phyloP scores from a whole-genome alignment of 2,329 filamentous ascomycete genomes.

The Geosmithia morbida region DNA sequence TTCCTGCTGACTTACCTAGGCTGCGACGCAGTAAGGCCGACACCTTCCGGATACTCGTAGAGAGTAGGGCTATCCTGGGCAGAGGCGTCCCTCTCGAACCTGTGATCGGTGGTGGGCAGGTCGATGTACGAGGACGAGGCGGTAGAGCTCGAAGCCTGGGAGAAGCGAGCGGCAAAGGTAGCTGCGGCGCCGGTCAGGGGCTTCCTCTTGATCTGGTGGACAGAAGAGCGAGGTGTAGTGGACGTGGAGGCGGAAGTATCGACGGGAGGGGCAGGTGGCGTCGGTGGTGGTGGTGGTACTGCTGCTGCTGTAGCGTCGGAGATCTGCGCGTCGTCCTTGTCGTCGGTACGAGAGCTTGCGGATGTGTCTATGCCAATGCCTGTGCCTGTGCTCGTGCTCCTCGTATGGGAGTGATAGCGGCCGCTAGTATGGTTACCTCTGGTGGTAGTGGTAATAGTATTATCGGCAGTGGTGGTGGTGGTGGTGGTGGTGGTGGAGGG shows the following conservation, averaged over 20 bases:
- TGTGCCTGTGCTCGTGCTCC: too few species aligned
- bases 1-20: background rate
- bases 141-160: conserved; percentile 7
- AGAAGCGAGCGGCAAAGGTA: conserved; percentile 25
- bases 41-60: conserved; percentile 37
- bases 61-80: conserved; percentile 43
- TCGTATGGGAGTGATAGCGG: too few species aligned
- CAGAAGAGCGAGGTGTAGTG: conserved; percentile 6
- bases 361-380: background rate
- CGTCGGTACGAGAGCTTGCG: too few species aligned
- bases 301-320: background rate
- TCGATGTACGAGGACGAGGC: conserved; percentile 18
- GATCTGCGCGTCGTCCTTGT: conserved; percentile 1
- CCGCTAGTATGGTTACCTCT: background rate
- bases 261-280: background rate
- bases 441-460: background rate
- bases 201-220: conserved; percentile 39
- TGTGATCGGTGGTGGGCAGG: conserved; percentile 32
- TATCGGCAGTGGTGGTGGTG: background rate
- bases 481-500: background rate
- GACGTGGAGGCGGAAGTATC: conserved; percentile 1
- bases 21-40: background rate
- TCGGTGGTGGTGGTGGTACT: background rate
- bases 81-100: conserved; percentile 39
- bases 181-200: conserved; percentile 43